A percentile compares a stretch with the other conserved stretches of the same genome.
Evolutionary conservation across 345 rosid species (phyloP).

Genomic region (Citrus unshiu): DNA sequence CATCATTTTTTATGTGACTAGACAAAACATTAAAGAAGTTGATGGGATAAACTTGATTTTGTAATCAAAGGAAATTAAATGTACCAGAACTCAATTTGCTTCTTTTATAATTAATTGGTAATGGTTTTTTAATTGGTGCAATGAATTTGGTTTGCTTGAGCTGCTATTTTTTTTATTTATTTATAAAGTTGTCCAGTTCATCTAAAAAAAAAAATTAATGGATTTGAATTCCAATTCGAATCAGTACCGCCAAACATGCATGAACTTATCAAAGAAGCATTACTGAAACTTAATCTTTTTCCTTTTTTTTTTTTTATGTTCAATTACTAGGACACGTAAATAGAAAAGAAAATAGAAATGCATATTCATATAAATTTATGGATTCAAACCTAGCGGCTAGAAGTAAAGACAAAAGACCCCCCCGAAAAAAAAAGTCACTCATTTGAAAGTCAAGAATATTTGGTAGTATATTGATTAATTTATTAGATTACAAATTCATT

Average conservation of each 20-base stretch:
- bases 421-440: too few species aligned
- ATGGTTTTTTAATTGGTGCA: neutral
- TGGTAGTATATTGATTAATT: neutral
- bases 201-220: neutral
- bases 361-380: neutral
- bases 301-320: too few species aligned
- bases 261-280: neutral
- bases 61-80: too few species aligned
- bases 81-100: too few species aligned
- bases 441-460: too few species aligned
- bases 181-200: too few species aligned
- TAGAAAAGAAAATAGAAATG: too few species aligned
- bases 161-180: neutral
- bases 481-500: constrained; percentile 1
- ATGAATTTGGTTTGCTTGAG: neutral
- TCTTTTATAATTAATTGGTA: too few species aligned
- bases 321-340: too few species aligned
- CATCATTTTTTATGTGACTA: neutral
- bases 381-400: neutral
- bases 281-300: neutral
- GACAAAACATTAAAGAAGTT: neutral
- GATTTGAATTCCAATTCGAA: neutral
- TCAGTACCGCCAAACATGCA: neutral
- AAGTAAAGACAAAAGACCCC: too few species aligned
- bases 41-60: too few species aligned